A percentile compares a stretch with the other conserved stretches of the same genome.
Evolutionary conservation across 768 basidiomycete genomes (phyloP).

Genomic region (Leucosporidium creatinivorum): DNA sequence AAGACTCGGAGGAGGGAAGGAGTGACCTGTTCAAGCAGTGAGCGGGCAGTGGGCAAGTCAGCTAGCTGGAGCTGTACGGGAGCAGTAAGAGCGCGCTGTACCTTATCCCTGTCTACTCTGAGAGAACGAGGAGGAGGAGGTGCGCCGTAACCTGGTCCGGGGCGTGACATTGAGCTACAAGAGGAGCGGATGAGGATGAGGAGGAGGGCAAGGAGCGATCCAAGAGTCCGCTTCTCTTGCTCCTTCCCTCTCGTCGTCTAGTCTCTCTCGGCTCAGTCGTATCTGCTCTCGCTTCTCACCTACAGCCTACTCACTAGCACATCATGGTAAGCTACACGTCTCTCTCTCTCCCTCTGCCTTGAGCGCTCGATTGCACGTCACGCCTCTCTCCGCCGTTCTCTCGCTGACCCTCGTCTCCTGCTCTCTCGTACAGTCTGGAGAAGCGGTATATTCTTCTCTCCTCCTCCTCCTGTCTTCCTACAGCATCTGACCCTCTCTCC

Average conservation of each 20-base stretch:
- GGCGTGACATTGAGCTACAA: not conserved
- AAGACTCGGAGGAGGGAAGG: slow-evolving; percentile 32
- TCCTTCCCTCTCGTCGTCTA: too few relatives aligned
- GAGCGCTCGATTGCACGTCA: not conserved
- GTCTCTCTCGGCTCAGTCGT: too few relatives aligned
- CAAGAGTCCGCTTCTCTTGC: not conserved
- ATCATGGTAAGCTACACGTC: too few relatives aligned
- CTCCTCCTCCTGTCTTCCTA: not conserved
- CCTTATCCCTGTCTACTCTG: slow-evolving; percentile 30
- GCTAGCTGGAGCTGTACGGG: not conserved
- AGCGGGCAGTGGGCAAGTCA: slow-evolving; percentile 28
- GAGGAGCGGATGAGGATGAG: not conserved
- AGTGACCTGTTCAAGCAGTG: too few relatives aligned
- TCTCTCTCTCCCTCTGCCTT: not conserved
- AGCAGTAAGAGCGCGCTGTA: not conserved
- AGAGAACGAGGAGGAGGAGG: not conserved
- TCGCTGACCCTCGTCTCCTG: too few relatives aligned
- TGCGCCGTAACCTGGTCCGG: not conserved
- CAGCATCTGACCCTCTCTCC: not conserved
- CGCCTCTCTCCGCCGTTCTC: not conserved
- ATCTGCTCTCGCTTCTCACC: too few relatives aligned
- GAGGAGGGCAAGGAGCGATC: not conserved
- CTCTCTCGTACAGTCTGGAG: slow-evolving; percentile 14
- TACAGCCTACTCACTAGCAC: too few relatives aligned
- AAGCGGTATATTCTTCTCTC: slow-evolving; percentile 2